Evolutionary conservation across 208 protist genomes (phyloP).

Genomic region (Leishmania tropica): DNA sequence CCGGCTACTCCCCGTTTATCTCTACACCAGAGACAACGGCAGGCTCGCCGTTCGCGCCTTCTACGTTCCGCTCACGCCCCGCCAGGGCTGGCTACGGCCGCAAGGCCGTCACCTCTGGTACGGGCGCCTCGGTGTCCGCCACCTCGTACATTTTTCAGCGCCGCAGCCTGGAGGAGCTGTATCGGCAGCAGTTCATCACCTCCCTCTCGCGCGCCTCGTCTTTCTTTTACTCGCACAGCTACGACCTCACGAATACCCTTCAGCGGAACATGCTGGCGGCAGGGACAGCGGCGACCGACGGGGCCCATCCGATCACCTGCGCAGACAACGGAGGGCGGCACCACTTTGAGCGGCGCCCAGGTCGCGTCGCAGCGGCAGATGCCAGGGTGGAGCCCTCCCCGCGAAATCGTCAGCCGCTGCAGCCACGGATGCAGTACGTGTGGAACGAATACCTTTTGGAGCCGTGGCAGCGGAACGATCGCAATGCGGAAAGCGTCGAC

Average conservation of each 20-base stretch:
- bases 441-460: constrained; percentile 90
- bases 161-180: constrained; percentile 53
- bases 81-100: neutral
- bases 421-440: constrained; percentile 63
- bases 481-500: neutral
- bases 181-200: constrained; percentile 73
- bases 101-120: neutral
- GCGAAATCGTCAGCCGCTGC: neutral
- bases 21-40: neutral
- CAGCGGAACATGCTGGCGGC: constrained; percentile 91
- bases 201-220: constrained; percentile 61
- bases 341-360: neutral
- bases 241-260: constrained; percentile 95
- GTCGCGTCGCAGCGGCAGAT: neutral
- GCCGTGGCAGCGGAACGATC: constrained; percentile 30
- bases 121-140: constrained; percentile 2
- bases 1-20: neutral
- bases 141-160: constrained; percentile 29
- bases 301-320: neutral
- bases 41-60: neutral
- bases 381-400: neutral
- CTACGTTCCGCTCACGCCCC: neutral
- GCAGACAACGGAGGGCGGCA: neutral
- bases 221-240: constrained; percentile 96
- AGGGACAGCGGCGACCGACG: neutral